These are phyloP conservation scores for Hydrangea macrophylla DNA, from an alignment of 148 eudicot genomes.

Conservation along the genomic window DNA sequence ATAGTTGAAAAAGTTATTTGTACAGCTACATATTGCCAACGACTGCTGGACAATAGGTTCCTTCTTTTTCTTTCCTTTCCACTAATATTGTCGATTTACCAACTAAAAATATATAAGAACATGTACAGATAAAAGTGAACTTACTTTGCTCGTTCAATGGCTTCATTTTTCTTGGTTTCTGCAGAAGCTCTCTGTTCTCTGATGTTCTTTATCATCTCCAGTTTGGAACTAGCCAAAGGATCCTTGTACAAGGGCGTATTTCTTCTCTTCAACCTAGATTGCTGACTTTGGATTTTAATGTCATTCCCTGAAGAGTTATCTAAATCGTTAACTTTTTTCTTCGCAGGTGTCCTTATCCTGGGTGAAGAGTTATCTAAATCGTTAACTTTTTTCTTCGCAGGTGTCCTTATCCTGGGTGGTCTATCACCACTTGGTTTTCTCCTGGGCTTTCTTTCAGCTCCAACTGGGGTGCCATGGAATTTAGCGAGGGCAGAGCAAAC, in stretches of 20 bases:
- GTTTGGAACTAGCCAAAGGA: slow-evolving; percentile 73
- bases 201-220: slow-evolving; percentile 86
- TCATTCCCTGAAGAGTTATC: slow-evolving; percentile 18
- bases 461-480: slow-evolving; percentile 54
- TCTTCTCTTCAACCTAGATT: slow-evolving; percentile 37
- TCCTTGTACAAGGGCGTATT: slow-evolving; percentile 59
- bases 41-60: neutral
- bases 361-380: slow-evolving; percentile 17
- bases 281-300: slow-evolving; percentile 22
- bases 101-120: neutral
- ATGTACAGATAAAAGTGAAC: slow-evolving; percentile 16
- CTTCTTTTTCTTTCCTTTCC: neutral
- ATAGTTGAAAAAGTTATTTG: neutral
- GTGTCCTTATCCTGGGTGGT: slow-evolving; percentile 24
- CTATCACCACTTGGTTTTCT: slow-evolving; percentile 43
- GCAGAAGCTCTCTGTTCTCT: slow-evolving; percentile 72
- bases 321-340: slow-evolving; percentile 27
- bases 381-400: slow-evolving; percentile 32
- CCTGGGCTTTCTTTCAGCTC: slow-evolving; percentile 47
- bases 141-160: slow-evolving; percentile 81
- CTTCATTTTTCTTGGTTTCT: slow-evolving; percentile 48
- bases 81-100: neutral
- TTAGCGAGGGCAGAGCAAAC: slow-evolving; percentile 61
- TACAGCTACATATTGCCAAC: neutral
- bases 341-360: slow-evolving; percentile 23